phyloP scores from a whole-genome alignment of 345 rosid genomes.

The Rhizophora mangle region DNA sequence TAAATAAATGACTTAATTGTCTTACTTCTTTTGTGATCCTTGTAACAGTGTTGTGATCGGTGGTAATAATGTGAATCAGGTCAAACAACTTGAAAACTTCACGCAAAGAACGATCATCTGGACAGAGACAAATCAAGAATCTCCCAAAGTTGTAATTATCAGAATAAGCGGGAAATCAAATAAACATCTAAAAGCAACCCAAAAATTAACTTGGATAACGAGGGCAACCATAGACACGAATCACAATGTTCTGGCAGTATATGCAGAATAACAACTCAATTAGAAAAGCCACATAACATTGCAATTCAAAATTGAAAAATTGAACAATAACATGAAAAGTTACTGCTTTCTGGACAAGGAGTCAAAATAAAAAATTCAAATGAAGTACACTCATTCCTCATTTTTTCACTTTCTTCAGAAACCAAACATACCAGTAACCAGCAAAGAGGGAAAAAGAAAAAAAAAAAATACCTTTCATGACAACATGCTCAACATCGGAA shows the following conservation, averaged over 20 bases:
- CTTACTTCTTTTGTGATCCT: slow-evolving; percentile 83
- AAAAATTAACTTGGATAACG: not conserved
- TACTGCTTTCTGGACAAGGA: not conserved
- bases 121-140: slow-evolving; percentile 6
- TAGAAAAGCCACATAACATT: not conserved
- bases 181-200: not conserved
- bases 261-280: not conserved
- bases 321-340: not conserved
- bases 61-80: slow-evolving; percentile 71
- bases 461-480: slow-evolving; percentile 60
- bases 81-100: slow-evolving; percentile 91
- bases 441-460: not conserved
- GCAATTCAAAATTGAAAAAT: no score
- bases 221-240: not conserved
- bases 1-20: slow-evolving; percentile 1
- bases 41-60: slow-evolving; percentile 70
- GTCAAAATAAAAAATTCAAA: not conserved
- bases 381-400: not conserved
- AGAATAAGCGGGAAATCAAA: not conserved
- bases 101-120: slow-evolving; percentile 62
- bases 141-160: not conserved
- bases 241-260: not conserved
- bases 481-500: slow-evolving; percentile 76
- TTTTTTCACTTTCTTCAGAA: not conserved
- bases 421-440: not conserved